Evolutionary conservation across 2,329 filamentous ascomycete genomes (phyloP).

Genomic region (Aureobasidium sp.): DNA sequence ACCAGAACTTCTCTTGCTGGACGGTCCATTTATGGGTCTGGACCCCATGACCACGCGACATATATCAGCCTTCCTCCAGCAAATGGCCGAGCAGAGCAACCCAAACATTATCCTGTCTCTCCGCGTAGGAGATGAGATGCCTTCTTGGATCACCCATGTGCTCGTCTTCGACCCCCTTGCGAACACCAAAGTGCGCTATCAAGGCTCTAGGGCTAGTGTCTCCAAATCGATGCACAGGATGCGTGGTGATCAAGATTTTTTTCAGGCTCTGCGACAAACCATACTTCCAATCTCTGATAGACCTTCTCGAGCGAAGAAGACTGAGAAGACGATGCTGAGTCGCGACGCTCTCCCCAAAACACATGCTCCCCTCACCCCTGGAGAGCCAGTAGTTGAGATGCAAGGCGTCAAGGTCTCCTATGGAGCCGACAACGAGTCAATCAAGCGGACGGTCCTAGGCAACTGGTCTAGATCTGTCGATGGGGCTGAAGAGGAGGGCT

Average conservation of each 20-base stretch:
- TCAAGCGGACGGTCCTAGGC: constrained; percentile 62
- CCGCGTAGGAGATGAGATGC: constrained; percentile 78
- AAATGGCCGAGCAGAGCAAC: constrained; percentile 57
- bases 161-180: constrained; percentile 30
- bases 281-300: neutral
- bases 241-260: neutral
- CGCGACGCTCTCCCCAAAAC: constrained; percentile 25
- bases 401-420: constrained; percentile 76
- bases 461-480: constrained; percentile 52
- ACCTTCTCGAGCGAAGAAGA: neutral
- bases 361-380: constrained; percentile 32
- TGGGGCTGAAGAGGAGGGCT: constrained; percentile 39
- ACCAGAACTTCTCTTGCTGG: constrained; percentile 76
- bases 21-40: constrained; percentile 94
- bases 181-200: neutral
- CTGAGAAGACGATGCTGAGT: constrained; percentile 16
- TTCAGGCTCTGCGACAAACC: neutral
- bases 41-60: constrained; percentile 73
- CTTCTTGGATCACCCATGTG: constrained; percentile 84
- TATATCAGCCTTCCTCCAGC: constrained; percentile 63
- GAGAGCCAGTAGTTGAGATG: constrained; percentile 80
- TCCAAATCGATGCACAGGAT: neutral
- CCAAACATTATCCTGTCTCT: constrained; percentile 72
- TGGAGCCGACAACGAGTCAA: constrained; percentile 38
- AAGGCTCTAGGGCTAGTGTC: neutral